Evolutionary conservation across 495 filamentous ascomycete genomes (phyloP).

Genomic region (Neurospora sp.): DNA sequence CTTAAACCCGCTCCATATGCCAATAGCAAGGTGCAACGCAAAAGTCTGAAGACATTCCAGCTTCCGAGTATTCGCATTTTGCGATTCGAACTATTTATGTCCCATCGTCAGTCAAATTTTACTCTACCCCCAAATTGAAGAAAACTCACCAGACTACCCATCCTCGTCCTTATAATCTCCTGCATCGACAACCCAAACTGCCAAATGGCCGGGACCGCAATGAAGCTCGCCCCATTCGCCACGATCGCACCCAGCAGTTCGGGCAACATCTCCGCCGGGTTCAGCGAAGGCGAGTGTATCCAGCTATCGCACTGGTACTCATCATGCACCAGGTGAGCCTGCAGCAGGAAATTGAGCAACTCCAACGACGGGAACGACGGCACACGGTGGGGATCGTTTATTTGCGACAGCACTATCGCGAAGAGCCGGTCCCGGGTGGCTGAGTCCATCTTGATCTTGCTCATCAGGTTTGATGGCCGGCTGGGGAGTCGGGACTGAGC

Average conservation of each 20-base stretch:
- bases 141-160: slow-evolving; percentile 25
- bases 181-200: slow-evolving; percentile 50
- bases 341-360: slow-evolving; percentile 15
- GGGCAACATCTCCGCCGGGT: slow-evolving; percentile 17
- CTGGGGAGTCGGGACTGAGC: neutral
- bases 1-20: slow-evolving; percentile 52
- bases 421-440: slow-evolving; percentile 10
- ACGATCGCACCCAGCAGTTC: slow-evolving; percentile 41
- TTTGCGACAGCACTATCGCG: slow-evolving; percentile 9
- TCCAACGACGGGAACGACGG: slow-evolving; percentile 16
- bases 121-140: neutral
- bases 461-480: neutral
- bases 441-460: slow-evolving; percentile 9
- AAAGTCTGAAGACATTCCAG: slow-evolving; percentile 42
- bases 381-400: slow-evolving; percentile 2
- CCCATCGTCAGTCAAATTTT: neutral
- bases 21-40: slow-evolving; percentile 39
- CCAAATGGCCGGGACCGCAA: slow-evolving; percentile 37
- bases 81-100: slow-evolving; percentile 33
- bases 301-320: slow-evolving; percentile 13
- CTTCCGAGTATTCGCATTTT: slow-evolving; percentile 44
- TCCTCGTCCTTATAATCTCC: slow-evolving; percentile 39
- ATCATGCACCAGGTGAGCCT: slow-evolving; percentile 10
- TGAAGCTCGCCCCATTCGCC: slow-evolving; percentile 41
- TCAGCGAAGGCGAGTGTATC: slow-evolving; percentile 12